These are phyloP conservation scores for Pulveroboletus sp. DNA, from an alignment of 768 basidiomycete species.

Conservation along the genomic window DNA sequence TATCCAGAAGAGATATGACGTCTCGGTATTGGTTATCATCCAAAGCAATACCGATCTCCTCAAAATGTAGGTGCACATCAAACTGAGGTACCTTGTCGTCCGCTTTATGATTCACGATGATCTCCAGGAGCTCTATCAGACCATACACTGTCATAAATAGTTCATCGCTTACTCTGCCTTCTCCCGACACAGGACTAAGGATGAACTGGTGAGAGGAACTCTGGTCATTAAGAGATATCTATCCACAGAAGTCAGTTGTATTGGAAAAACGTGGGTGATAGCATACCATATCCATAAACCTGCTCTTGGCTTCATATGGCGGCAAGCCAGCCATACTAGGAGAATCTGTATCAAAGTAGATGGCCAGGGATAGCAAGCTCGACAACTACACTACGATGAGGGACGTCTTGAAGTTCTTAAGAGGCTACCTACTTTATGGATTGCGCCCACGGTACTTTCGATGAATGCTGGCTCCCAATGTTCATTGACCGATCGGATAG, in stretches of 20 bases:
- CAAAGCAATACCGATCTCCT: conserved; percentile 87
- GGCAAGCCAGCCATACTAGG: conserved; percentile 67
- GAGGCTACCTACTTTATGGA: conserved; percentile 68
- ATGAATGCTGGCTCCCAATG: conserved; percentile 90
- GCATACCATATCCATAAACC: conserved; percentile 68
- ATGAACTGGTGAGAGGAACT: conserved; percentile 76
- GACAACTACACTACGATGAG: conserved; percentile 54
- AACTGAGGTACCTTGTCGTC: conserved; percentile 75
- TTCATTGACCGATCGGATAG: conserved; percentile 83
- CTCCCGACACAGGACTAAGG: conserved; percentile 90
- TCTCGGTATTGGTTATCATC: conserved; percentile 96
- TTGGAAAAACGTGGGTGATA: conserved; percentile 1
- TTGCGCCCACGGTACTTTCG: conserved; percentile 77
- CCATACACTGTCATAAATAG: background rate
- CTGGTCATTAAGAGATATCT: conserved; percentile 51
- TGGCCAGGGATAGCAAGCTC: conserved; percentile 76
- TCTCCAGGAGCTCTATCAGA: conserved; percentile 36
- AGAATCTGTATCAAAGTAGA: conserved; percentile 95
- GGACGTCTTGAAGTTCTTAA: background rate
- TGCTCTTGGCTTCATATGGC: conserved; percentile 59
- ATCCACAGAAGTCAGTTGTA: conserved; percentile 1
- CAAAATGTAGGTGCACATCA: conserved; percentile 82
- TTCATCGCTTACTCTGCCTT: conserved; percentile 66
- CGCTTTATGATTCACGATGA: conserved; percentile 77
- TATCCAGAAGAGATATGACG: conserved; percentile 86